Evolutionary conservation across 129 eudicot genomes (phyloP).

Genomic region (Arctium minus): DNA sequence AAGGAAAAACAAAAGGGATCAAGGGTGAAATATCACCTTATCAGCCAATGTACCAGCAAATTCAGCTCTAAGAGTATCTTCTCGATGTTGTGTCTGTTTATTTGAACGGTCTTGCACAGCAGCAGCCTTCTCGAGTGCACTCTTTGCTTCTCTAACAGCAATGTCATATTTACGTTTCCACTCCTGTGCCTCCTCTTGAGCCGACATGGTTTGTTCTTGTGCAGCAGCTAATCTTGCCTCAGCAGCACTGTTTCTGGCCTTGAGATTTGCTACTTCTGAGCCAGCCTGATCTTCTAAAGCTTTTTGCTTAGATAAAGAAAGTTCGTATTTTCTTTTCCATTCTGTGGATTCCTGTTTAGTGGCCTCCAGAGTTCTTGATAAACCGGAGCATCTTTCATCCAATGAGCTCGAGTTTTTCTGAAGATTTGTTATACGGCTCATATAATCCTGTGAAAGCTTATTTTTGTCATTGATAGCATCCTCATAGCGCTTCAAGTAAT

Average conservation of each 20-base stretch:
- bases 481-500: constrained; percentile 84
- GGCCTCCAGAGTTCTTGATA: constrained; percentile 57
- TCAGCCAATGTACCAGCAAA: constrained; percentile 59
- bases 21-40: constrained; percentile 44
- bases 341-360: constrained; percentile 67
- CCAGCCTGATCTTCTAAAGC: constrained; percentile 63
- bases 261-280: constrained; percentile 65
- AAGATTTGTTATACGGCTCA: constrained; percentile 64
- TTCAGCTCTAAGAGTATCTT: constrained; percentile 79
- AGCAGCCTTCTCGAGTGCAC: constrained; percentile 90
- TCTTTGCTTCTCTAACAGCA: constrained; percentile 81
- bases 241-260: constrained; percentile 82
- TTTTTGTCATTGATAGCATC: constrained; percentile 85
- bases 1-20: background rate
- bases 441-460: constrained; percentile 69
- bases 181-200: constrained; percentile 92
- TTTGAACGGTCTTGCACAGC: constrained; percentile 67
- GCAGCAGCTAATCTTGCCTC: constrained; percentile 94
- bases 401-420: constrained; percentile 65
- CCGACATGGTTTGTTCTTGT: constrained; percentile 75
- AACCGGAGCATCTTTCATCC: constrained; percentile 71
- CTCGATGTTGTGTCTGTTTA: constrained; percentile 68
- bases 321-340: constrained; percentile 86
- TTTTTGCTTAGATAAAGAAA: constrained; percentile 50
- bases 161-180: constrained; percentile 90